A percentile compares a stretch with the other conserved stretches of the same genome.
phyloP scores from a whole-genome alignment of 2,329 filamentous ascomycete species.

The Ciborinia camelliae region DNA sequence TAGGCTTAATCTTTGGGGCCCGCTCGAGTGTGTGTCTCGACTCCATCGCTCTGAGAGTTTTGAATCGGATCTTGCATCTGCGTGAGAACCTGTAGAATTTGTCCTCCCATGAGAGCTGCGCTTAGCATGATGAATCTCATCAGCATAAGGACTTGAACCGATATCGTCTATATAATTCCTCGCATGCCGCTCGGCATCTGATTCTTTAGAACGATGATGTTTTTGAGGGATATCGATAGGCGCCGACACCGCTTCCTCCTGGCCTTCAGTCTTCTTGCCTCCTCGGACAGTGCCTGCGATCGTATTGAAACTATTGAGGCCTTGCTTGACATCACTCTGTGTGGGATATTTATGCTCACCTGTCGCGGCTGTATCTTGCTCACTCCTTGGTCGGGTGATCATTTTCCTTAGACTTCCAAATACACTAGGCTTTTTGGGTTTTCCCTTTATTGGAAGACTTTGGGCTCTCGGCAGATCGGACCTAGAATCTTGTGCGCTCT shows the following conservation, averaged over 20 bases:
- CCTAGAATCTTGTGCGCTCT: background rate
- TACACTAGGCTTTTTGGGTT: background rate
- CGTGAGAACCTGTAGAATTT: background rate
- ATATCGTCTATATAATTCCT: background rate
- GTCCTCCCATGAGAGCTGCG: background rate
- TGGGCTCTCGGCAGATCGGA: background rate
- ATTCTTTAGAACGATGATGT: background rate
- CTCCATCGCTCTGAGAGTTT: background rate
- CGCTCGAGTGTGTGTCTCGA: background rate
- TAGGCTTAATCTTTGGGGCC: background rate
- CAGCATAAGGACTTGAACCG: background rate
- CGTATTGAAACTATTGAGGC: background rate
- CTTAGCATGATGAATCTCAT: background rate
- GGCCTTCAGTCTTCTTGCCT: background rate
- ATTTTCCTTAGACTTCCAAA: constrained; percentile 9
- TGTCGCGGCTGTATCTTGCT: background rate
- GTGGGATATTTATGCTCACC: background rate
- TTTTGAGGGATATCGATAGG: constrained; percentile 10
- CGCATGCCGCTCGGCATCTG: background rate
- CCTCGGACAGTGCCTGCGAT: background rate
- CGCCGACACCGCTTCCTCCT: background rate
- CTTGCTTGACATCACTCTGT: background rate
- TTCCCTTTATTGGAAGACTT: background rate
- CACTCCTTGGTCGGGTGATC: constrained; percentile 4
- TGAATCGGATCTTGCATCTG: background rate